Evolutionary conservation across 306 rosid genomes (phyloP).

Genomic region (Acacia confusa): DNA sequence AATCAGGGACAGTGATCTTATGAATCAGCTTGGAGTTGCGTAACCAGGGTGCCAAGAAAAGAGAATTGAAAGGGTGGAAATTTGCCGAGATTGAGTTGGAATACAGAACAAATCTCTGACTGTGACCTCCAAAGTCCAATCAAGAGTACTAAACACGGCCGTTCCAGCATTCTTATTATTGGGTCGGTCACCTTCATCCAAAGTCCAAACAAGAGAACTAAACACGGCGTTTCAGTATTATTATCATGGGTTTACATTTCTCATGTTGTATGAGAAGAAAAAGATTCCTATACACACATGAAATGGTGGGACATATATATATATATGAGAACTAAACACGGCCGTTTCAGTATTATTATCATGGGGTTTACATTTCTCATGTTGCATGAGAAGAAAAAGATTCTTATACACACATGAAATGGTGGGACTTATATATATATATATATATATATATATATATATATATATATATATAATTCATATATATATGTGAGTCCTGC

Average conservation of each 20-base stretch:
- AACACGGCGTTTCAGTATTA: background rate
- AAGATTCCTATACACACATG: too few species aligned
- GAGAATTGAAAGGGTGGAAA: background rate
- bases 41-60: background rate
- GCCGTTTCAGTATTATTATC: background rate
- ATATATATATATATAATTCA: too few species aligned
- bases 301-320: too few species aligned
- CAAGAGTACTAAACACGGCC: background rate
- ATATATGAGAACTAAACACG: too few species aligned
- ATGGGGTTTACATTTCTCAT: too few species aligned
- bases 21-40: background rate
- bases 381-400: too few species aligned
- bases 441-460: too few species aligned
- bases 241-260: too few species aligned
- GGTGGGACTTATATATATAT: too few species aligned
- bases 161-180: background rate
- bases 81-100: background rate
- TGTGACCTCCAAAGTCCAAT: background rate
- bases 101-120: background rate
- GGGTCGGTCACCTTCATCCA: background rate
- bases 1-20: background rate
- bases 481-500: too few species aligned
- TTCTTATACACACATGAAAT: too few species aligned
- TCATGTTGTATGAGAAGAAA: too few species aligned
- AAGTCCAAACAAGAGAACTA: background rate